These are phyloP conservation scores for Flaveria bidentis DNA, from an alignment of 129 eudicot genomes.

Conservation along the genomic window DNA sequence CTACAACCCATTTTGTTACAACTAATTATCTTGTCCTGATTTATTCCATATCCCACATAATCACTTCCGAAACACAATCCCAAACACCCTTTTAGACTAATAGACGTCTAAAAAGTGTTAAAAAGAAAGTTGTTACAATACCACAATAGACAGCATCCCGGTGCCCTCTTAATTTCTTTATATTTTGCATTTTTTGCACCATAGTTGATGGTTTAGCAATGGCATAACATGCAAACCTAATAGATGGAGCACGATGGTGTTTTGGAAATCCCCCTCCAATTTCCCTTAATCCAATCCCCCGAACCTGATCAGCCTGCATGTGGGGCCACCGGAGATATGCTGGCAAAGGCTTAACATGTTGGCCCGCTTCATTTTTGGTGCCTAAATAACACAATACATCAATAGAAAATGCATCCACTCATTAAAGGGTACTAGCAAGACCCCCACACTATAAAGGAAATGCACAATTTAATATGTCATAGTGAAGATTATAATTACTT, in stretches of 20 bases:
- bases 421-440: not conserved
- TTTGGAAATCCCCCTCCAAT: slow-evolving; percentile 96
- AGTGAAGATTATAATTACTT: not conserved
- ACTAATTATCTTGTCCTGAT: not conserved
- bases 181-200: slow-evolving; percentile 93
- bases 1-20: not conserved
- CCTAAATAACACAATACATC: slow-evolving; percentile 42
- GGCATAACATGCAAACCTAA: slow-evolving; percentile 83
- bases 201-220: slow-evolving; percentile 89
- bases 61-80: slow-evolving; percentile 1
- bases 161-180: slow-evolving; percentile 88
- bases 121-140: slow-evolving; percentile 30
- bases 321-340: slow-evolving; percentile 96
- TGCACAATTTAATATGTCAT: not conserved
- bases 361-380: slow-evolving; percentile 41
- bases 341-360: slow-evolving; percentile 54
- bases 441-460: not conserved
- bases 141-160: slow-evolving; percentile 99
- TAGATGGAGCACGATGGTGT: slow-evolving; percentile 96
- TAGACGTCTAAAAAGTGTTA: not conserved
- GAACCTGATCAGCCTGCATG: slow-evolving; percentile 95
- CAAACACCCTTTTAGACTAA: not conserved
- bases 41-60: not conserved
- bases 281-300: slow-evolving; percentile 78
- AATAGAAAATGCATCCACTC: slow-evolving; percentile 6